phyloP scores from a whole-genome alignment of 2,329 filamentous ascomycete genomes.

The Alternaria brassicae region DNA sequence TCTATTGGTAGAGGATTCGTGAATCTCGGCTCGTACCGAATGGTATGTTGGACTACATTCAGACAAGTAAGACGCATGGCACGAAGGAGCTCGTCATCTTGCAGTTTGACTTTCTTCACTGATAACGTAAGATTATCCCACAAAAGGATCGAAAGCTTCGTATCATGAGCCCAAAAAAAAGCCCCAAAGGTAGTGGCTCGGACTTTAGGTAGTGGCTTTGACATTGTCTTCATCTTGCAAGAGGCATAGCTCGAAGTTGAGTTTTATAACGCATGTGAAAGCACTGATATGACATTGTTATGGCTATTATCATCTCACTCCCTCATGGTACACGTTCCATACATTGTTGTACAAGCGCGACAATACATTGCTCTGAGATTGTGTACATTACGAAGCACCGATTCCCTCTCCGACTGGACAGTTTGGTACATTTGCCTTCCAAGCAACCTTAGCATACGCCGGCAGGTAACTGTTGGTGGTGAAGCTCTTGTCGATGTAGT shows the following conservation, averaged over 20 bases:
- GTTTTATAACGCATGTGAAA: not conserved
- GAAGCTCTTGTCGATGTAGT: conserved; percentile 51
- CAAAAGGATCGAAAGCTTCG: not conserved
- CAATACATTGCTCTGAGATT: not conserved
- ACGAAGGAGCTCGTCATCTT: not conserved
- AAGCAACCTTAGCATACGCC: conserved; percentile 51
- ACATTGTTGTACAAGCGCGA: not conserved
- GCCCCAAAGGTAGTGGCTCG: not conserved
- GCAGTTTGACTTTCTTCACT: not conserved
- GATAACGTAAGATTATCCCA: not conserved
- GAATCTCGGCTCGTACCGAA: not conserved
- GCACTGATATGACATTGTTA: not conserved
- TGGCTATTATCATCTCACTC: not conserved
- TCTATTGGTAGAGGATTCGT: not conserved
- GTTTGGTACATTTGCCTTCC: conserved; percentile 51
- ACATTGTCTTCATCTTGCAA: not conserved
- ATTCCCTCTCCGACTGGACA: conserved; percentile 51
- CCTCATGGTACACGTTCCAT: not conserved
- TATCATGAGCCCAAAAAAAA: not conserved
- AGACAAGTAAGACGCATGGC: not conserved
- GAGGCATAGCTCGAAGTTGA: not conserved
- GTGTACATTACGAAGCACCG: conserved; percentile 19
- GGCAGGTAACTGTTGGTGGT: conserved; percentile 54
- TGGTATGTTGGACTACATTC: not conserved
- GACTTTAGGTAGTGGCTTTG: not conserved